These are phyloP conservation scores for Teunomyces barrocoloradensis DNA, from an alignment of 805 yeast genomes.

Conservation along the genomic window DNA sequence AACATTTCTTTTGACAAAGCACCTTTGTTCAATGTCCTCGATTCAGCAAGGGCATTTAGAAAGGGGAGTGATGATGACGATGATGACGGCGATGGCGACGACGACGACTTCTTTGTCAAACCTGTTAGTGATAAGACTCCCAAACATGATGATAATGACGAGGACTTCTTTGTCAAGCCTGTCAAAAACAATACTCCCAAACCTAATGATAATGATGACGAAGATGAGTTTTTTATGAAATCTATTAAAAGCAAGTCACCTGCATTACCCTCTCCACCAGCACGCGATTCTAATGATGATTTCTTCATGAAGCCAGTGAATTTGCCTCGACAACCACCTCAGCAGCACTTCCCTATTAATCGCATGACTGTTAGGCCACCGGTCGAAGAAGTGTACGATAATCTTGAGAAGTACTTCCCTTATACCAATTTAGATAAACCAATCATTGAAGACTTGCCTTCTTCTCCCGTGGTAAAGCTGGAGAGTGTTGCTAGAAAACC, in stretches of 20 bases:
- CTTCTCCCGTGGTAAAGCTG: constrained; percentile 44
- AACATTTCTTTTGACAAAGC: constrained; percentile 72
- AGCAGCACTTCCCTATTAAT: constrained; percentile 7
- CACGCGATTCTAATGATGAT: constrained; percentile 1
- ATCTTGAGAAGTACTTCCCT: constrained; percentile 90
- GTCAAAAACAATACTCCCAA: constrained; percentile 5
- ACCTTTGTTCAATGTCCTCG: constrained; percentile 34
- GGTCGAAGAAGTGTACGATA: constrained; percentile 87
- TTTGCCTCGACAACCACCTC: not conserved
- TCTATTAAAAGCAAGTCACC: constrained; percentile 4
- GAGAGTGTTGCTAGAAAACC: constrained; percentile 18
- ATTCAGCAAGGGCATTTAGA: constrained; percentile 15
- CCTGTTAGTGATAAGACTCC: constrained; percentile 10
- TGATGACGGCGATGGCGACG: constrained; percentile 6
- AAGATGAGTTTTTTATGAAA: constrained; percentile 16
- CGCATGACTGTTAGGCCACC: constrained; percentile 83
- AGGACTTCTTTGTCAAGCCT: constrained; percentile 18
- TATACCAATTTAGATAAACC: constrained; percentile 89
- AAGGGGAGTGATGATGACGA: constrained; percentile 14
- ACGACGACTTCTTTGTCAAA: constrained; percentile 17
- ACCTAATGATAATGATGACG: constrained; percentile 22
- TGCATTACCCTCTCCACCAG: not conserved
- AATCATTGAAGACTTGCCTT: constrained; percentile 67
- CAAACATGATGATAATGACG: constrained; percentile 17
- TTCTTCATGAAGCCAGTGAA: constrained; percentile 4